Percentiles rank a stretch among this genome's conserved stretches.
Conservation (phyloP, 176 grass and related monocot species). For the Zea luxurians region DNA sequence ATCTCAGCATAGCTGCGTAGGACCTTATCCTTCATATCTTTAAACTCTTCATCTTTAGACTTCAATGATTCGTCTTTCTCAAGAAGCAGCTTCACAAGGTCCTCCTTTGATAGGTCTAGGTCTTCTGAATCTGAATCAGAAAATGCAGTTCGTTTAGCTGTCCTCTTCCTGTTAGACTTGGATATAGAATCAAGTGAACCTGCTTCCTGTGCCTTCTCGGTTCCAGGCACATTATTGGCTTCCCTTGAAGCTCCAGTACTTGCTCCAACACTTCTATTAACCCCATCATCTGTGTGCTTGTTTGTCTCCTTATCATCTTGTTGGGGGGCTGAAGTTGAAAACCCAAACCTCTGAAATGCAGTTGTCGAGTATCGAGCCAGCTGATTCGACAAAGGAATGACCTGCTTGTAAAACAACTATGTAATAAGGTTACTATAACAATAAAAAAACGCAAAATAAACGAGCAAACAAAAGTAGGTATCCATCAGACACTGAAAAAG, state of each 20-base stretch:
- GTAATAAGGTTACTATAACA: background rate
- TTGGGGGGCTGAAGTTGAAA: slow-evolving; percentile 44
- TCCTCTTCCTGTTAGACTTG: slow-evolving; percentile 23
- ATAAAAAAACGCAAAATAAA: background rate
- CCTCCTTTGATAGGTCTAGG: slow-evolving; percentile 48
- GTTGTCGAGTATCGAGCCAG: slow-evolving; percentile 19
- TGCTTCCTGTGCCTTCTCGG: slow-evolving; percentile 30
- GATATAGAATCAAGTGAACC: slow-evolving; percentile 33
- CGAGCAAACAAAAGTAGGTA: background rate
- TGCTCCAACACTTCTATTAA: slow-evolving; percentile 4
- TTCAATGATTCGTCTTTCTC: slow-evolving; percentile 60
- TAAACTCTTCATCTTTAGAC: slow-evolving; percentile 55
- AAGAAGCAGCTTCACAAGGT: slow-evolving; percentile 59
- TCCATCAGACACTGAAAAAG: background rate
- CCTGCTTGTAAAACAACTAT: slow-evolving; percentile 7
- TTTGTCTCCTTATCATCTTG: slow-evolving; percentile 43
- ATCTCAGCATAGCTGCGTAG: slow-evolving; percentile 64
- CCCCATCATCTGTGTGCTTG: slow-evolving; percentile 11
- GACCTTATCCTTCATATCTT: slow-evolving; percentile 64
- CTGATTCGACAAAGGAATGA: slow-evolving; percentile 12
- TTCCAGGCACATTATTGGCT: background rate
- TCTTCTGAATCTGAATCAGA: slow-evolving; percentile 61
- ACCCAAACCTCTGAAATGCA: slow-evolving; percentile 45
- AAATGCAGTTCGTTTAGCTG: slow-evolving; percentile 60
- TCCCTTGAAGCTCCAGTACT: slow-evolving; percentile 22